Percentiles rank a stretch among this genome's conserved stretches.
Evolutionary conservation across 176 grass and related monocot species (phyloP).

Genomic region (Urochloa ruziziensis): DNA sequence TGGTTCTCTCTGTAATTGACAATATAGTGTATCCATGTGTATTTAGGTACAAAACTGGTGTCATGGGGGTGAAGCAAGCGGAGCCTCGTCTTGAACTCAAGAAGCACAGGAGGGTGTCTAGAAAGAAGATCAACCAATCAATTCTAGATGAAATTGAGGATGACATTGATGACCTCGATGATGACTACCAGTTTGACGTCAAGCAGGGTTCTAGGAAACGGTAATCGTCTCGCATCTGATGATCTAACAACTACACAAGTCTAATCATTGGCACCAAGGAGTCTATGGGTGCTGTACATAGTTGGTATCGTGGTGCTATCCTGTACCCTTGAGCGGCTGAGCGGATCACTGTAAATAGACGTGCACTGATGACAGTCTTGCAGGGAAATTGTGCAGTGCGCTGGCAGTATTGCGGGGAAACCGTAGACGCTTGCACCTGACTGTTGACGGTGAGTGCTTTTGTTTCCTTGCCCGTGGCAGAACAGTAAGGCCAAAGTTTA

Average conservation of each 20-base stretch:
- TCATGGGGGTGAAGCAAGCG: constrained; percentile 79
- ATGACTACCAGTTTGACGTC: constrained; percentile 47
- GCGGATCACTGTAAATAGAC: constrained; percentile 14
- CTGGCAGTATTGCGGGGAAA: no score
- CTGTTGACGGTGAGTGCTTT: neutral
- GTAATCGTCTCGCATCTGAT: constrained; percentile 16
- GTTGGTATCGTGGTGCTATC: neutral
- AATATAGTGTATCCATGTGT: neutral
- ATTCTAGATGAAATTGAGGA: constrained; percentile 67
- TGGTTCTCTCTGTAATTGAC: neutral
- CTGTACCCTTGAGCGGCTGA: neutral
- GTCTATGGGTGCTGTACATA: constrained; percentile 31
- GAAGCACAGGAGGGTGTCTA: constrained; percentile 82
- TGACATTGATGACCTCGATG: constrained; percentile 56
- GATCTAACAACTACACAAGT: constrained; percentile 18
- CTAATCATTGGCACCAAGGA: neutral
- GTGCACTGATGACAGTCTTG: no score
- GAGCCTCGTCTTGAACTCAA: constrained; percentile 79
- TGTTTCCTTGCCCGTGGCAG: neutral
- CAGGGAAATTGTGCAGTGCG: no score
- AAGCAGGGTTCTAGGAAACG: constrained; percentile 45
- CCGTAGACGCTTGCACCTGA: neutral
- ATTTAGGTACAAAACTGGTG: constrained; percentile 81
- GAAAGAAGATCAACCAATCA: constrained; percentile 82
- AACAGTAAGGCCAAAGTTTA: neutral